Percentiles rank a stretch among this genome's conserved stretches.
These are phyloP conservation scores for Phytophthora kernoviae DNA, from an alignment of 352 stramenopile genomes.

Conservation along the genomic window DNA sequence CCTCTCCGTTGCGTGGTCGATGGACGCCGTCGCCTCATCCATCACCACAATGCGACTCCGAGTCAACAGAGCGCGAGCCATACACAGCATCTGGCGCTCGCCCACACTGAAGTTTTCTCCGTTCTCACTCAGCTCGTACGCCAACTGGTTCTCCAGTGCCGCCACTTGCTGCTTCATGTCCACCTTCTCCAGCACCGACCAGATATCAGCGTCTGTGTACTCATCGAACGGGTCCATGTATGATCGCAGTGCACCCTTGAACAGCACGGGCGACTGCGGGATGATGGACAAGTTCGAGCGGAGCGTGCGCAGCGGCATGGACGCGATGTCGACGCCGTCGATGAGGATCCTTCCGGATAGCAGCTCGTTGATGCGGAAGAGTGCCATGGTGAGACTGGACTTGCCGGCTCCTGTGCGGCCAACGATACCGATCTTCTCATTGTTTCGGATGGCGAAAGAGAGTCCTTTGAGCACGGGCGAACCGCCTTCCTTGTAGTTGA, in stretches of 20 bases:
- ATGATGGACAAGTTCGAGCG: slow-evolving; percentile 48
- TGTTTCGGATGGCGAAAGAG: slow-evolving; percentile 8
- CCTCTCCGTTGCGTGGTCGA: slow-evolving; percentile 58
- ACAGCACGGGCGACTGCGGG: slow-evolving; percentile 87
- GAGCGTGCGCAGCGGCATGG: slow-evolving; percentile 29
- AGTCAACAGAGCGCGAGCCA: slow-evolving; percentile 88
- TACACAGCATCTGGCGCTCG: slow-evolving; percentile 91
- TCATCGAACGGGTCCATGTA: slow-evolving; percentile 89
- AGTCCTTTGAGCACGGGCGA: slow-evolving; percentile 2
- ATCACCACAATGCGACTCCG: slow-evolving; percentile 89
- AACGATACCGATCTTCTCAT: slow-evolving; percentile 84
- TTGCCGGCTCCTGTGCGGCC: slow-evolving; percentile 84
- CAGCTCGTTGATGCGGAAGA: slow-evolving; percentile 88
- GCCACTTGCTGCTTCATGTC: slow-evolving; percentile 52
- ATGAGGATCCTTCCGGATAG: slow-evolving; percentile 45
- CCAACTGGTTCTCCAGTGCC: slow-evolving; percentile 33
- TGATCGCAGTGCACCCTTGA: slow-evolving; percentile 82
- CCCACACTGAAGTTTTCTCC: slow-evolving; percentile 58
- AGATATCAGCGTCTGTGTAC: slow-evolving; percentile 69
- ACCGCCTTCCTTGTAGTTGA: slow-evolving; percentile 18
- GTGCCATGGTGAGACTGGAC: slow-evolving; percentile 64
- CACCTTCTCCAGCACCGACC: slow-evolving; percentile 64
- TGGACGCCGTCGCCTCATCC: slow-evolving; percentile 91
- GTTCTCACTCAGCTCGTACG: slow-evolving; percentile 48
- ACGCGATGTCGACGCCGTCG: slow-evolving; percentile 46